phyloP scores from a whole-genome alignment of 441 rosid genomes.

The Manihot esculenta region DNA sequence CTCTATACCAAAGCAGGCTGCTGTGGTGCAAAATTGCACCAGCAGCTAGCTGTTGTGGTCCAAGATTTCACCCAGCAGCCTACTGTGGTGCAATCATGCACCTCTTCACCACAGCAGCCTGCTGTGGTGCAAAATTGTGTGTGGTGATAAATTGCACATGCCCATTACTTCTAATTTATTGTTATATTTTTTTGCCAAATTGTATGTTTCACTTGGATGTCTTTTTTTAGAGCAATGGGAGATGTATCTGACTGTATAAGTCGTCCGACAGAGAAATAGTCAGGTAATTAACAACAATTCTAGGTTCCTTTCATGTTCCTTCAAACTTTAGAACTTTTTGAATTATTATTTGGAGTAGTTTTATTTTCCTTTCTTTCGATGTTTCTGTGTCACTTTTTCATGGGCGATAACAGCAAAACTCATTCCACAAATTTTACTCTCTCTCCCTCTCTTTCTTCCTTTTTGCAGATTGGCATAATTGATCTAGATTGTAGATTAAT shows the following conservation, averaged over 20 bases:
- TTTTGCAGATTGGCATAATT: slow-evolving; percentile 79
- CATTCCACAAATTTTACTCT: background rate
- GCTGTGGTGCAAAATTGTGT: no score
- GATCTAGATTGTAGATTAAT: slow-evolving; percentile 97
- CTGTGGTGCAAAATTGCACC: no score
- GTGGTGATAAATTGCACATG: no score
- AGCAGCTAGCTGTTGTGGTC: no score
- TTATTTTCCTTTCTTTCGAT: background rate
- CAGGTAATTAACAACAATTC: slow-evolving; percentile 53
- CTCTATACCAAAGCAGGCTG: no score
- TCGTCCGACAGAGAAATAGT: slow-evolving; percentile 93
- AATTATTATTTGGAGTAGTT: background rate
- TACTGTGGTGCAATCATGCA: no score
- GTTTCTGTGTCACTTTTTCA: background rate
- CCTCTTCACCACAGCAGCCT: no score
- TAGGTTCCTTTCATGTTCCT: background rate
- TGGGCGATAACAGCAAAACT: background rate
- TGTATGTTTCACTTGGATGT: background rate
- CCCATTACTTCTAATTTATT: slow-evolving; percentile 36
- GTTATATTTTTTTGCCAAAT: background rate
- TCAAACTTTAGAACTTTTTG: background rate
- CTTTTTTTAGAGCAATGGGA: slow-evolving; percentile 80
- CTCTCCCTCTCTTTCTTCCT: background rate
- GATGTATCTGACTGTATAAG: slow-evolving; percentile 97
- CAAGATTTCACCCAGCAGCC: no score